phyloP scores from a whole-genome alignment of 805 yeast species.

The Starmerella sirachaensis region DNA sequence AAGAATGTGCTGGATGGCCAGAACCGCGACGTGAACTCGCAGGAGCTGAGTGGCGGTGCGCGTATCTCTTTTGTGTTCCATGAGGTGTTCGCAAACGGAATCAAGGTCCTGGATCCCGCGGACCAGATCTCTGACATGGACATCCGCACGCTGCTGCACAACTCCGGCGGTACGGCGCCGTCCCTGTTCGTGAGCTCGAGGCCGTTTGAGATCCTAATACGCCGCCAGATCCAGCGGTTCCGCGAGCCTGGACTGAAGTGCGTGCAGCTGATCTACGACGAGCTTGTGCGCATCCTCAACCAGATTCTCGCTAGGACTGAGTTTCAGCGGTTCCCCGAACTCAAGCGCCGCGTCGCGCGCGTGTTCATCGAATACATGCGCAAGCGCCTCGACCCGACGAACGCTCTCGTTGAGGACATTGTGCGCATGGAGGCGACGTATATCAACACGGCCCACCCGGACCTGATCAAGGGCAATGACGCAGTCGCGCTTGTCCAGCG shows the following conservation, averaged over 20 bases:
- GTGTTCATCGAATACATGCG: slow-evolving; percentile 72
- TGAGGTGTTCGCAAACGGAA: slow-evolving; percentile 89
- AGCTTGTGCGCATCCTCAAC: slow-evolving; percentile 77
- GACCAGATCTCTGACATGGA: slow-evolving; percentile 93
- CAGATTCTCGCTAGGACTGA: slow-evolving; percentile 73
- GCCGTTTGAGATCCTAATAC: slow-evolving; percentile 89
- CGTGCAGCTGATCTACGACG: slow-evolving; percentile 85
- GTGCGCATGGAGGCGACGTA: slow-evolving; percentile 81
- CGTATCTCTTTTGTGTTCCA: slow-evolving; percentile 96
- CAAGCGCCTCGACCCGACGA: slow-evolving; percentile 73
- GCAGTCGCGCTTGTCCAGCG: slow-evolving; percentile 45
- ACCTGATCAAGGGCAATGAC: slow-evolving; percentile 82
- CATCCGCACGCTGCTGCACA: slow-evolving; percentile 92
- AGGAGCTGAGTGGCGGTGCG: slow-evolving; percentile 95
- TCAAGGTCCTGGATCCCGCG: slow-evolving; percentile 84
- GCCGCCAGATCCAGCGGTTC: slow-evolving; percentile 83
- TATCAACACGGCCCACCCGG: slow-evolving; percentile 96
- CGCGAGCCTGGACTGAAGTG: slow-evolving; percentile 89
- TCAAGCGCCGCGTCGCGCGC: slow-evolving; percentile 75
- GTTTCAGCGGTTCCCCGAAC: slow-evolving; percentile 81
- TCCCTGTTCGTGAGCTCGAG: slow-evolving; percentile 93
- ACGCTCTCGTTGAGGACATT: slow-evolving; percentile 69
- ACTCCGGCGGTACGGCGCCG: slow-evolving; percentile 93
- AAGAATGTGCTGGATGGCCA: slow-evolving; percentile 87
- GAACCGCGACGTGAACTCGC: slow-evolving; percentile 74